A percentile compares a stretch with the other conserved stretches of the same genome.
Conservation (phyloP, 352 stramenopile genomes). For the Elongisporangium prolatum region DNA sequence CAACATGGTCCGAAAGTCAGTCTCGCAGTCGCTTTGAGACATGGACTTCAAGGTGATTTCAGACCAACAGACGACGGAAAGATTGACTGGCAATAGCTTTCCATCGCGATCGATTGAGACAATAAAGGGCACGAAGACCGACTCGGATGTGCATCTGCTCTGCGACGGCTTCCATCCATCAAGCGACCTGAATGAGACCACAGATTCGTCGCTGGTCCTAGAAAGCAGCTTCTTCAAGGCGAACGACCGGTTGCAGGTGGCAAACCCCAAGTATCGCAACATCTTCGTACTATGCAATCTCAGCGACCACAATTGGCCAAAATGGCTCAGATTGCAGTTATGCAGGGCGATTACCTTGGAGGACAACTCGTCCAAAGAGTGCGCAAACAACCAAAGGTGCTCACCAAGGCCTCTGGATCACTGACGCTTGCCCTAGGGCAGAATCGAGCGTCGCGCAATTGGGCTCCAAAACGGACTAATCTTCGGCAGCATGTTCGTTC, state of each 20-base stretch:
- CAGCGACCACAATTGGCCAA: conserved; percentile 41
- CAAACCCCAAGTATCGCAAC: conserved; percentile 33
- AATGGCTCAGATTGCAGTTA: too few species aligned
- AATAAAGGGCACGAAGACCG: conserved; percentile 23
- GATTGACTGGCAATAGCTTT: conserved; percentile 25
- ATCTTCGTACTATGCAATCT: conserved; percentile 55
- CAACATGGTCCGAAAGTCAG: conserved; percentile 39
- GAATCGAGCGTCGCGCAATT: too few species aligned
- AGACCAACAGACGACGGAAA: conserved; percentile 40
- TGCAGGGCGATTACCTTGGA: too few species aligned
- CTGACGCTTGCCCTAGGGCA: too few species aligned
- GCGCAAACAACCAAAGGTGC: too few species aligned
- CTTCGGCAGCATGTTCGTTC: too few species aligned
- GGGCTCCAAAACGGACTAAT: too few species aligned
- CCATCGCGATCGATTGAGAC: conserved; percentile 23
- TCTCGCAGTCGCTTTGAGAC: conserved; percentile 25
- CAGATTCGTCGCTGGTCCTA: conserved; percentile 41
- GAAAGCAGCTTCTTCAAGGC: conserved; percentile 37
- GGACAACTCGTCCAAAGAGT: too few species aligned
- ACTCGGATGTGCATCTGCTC: conserved; percentile 25
- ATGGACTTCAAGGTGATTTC: conserved; percentile 51
- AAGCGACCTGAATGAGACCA: conserved; percentile 20
- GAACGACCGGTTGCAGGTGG: conserved; percentile 42
- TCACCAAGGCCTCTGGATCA: too few species aligned
- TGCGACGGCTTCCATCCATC: conserved; percentile 17